Base-by-base conservation (phyloP, 495 filamentous ascomycete species). In the Letharia lupina region DNA sequence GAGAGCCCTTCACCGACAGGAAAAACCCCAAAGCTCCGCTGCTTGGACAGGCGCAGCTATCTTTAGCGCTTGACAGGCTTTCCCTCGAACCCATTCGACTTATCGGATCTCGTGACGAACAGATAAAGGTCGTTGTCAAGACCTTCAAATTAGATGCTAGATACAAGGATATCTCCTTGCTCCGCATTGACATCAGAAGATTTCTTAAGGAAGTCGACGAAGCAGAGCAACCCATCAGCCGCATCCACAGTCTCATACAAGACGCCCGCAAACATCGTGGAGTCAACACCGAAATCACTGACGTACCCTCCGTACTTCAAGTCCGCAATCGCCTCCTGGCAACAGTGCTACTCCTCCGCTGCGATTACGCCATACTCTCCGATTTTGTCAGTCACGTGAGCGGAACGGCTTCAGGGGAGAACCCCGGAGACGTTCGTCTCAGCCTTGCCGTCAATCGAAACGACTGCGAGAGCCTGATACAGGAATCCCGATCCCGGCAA, bases 161-260 rank as follows among this genome's bases (percentile, higher is more conserved):
- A 61, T 70, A 67, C 44, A 67, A 65, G 31, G 56, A 57, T 37
- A 64, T 70, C 13, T 62, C n/a, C 13, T 61, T 0, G 16, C 73
- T 86, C 31, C 79, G 81, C 66, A 64, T 65, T 6, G 50, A 75
- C 2, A 75, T 86, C 54, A 72, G 70, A 1, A 63, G 31, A n/a
- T 87, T 84, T 70, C 70, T 75, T 7, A 48, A 70, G 18, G 63
- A 78, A 45, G 82, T 85, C 18, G 69, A 71, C 52, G 70, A 77
- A 66, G 77, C 82, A 58, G 87, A 89, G 73, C 85, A 89, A 63
- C 86, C 86, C 0, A 85, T 86, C 63, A 77, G 80, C 50, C 77
- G 78, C 18, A 83, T 90, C 12, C 77, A 78, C 28, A 72, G 78
- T 62, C 73, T 86, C 66, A 82, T 86, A 37, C 71, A 80, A 61